Percentiles rank a stretch among this genome's conserved stretches.
Evolutionary conservation across 2,329 filamentous ascomycete genomes (phyloP).

Genomic region (Aspergillus cejpii): DNA sequence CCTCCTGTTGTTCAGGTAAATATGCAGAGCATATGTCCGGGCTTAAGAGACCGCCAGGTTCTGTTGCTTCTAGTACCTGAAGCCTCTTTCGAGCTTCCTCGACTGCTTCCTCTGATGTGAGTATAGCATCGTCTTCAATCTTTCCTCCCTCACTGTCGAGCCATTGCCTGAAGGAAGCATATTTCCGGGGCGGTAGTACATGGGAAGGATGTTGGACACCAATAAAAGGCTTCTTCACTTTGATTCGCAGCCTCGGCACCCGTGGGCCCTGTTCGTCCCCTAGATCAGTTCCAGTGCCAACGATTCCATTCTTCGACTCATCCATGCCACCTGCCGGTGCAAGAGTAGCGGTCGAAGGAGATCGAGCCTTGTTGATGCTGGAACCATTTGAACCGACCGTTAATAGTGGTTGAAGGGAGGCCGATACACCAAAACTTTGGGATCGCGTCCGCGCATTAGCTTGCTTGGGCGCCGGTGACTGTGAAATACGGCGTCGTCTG

Average conservation of each 20-base stretch:
- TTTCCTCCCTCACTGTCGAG: conserved; percentile 46
- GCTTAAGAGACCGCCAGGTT: conserved; percentile 69
- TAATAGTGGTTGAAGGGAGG: conserved; percentile 14
- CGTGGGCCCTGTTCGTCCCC: conserved; percentile 21
- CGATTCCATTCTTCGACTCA: conserved; percentile 5
- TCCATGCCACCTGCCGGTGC: conserved; percentile 9
- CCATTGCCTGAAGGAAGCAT: conserved; percentile 59
- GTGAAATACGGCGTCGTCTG: conserved; percentile 20
- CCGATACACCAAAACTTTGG: conserved; percentile 23
- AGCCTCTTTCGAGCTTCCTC: conserved; percentile 64
- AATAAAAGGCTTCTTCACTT: conserved; percentile 47
- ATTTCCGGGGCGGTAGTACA: conserved; percentile 41
- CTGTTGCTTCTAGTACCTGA: conserved; percentile 64
- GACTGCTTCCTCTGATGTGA: conserved; percentile 55
- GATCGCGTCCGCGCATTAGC: conserved; percentile 25
- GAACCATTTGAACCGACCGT: conserved; percentile 18
- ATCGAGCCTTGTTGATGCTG: conserved; percentile 19
- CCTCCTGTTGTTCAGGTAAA: conserved; percentile 63
- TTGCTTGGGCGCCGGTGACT: conserved; percentile 25
- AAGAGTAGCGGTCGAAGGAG: conserved; percentile 20
- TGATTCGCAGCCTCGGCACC: conserved; percentile 40
- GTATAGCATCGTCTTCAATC: conserved; percentile 39
- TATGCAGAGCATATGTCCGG: conserved; percentile 64
- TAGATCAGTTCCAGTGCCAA: conserved; percentile 11
- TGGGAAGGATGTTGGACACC: conserved; percentile 49